Base-by-base conservation (phyloP, 2,329 filamentous ascomycete genomes). In the Chaetothyriales sp. region DNA sequence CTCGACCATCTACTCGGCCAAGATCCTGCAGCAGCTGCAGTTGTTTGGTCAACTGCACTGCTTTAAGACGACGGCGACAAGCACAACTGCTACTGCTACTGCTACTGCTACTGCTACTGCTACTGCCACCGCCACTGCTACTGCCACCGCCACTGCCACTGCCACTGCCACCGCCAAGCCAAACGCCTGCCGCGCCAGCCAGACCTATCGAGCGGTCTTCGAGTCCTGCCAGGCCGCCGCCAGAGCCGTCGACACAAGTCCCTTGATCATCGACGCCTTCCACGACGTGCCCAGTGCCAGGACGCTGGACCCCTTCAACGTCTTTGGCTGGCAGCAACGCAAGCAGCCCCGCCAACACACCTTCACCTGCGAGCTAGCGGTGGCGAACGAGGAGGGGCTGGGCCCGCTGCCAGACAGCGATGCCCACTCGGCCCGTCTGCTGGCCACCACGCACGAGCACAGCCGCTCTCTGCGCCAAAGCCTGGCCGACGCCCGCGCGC, bases 301-400 rank as follows among this genome's bases (percentile, higher is more conserved):
- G 20, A 49, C 55, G 19, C 48, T 51, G 48, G 58, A 60, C 47
- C 58, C 58, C 5, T 60, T 56, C 56, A 60, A 60, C 33, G 52
- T 59, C 20, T 54, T 57, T 37, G 54, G 55, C 37, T 51, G 59
- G 5, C 56, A 58, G 44, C 49, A 55, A 18, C 54, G 58, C 28
- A 51, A 50, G 33, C 47, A 33, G 15, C 57, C 56, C 25, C 28
- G 33, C 13, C 51, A 57, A 15, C 49, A 47, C 28, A 54, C 51
- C 8, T 56, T 60, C 49, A 56, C 33, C 20, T 60, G 58, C 43
- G 49, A 40, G 8, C 33, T 40, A 40, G 33, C 33, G 1, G 18
- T 15, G 45, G 54, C 19, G 18, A 50, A 25, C 37, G 18, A 46
- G 2, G 18, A 46, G 2, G 18, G 19, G 3, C 37, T 29, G 47